Conservation (phyloP, 177 flowering plant species). For the Tripterygium wilfordii region DNA sequence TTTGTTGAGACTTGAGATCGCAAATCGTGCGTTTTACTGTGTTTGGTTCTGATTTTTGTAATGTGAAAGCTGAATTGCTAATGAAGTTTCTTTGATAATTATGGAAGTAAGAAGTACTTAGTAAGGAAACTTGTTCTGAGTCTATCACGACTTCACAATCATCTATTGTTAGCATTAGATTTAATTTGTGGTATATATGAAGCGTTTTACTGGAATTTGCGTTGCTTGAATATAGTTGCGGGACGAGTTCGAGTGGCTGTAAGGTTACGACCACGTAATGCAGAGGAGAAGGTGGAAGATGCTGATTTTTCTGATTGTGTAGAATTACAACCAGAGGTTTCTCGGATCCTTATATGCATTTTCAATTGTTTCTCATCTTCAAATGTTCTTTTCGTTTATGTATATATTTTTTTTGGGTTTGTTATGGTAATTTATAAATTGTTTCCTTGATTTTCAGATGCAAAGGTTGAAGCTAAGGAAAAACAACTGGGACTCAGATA, state of each 20-base stretch:
- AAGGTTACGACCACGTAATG: constrained; percentile 83
- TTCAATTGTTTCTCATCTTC: too few relatives aligned
- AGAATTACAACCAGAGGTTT: constrained; percentile 96
- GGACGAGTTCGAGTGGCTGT: constrained; percentile 98
- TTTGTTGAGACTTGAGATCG: too few relatives aligned
- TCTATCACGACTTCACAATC: too few relatives aligned
- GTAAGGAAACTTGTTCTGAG: too few relatives aligned
- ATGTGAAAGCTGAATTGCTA: background rate
- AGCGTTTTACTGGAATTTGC: too few relatives aligned
- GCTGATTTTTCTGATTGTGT: constrained; percentile 99
- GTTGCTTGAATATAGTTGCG: constrained; percentile 41
- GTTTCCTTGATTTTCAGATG: constrained; percentile 37
- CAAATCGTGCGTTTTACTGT: too few relatives aligned
- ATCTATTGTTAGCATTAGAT: too few relatives aligned
- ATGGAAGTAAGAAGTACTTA: too few relatives aligned
- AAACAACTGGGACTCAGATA: constrained; percentile 95
- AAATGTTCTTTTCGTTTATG: background rate
- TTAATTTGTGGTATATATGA: too few relatives aligned
- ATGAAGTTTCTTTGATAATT: too few relatives aligned
- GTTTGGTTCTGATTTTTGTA: background rate
- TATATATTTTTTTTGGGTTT: background rate
- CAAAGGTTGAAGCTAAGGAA: constrained; percentile 85
- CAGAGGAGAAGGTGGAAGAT: constrained; percentile 82
- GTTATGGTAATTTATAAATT: background rate
- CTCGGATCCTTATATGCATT: background rate